Base-by-base conservation (phyloP, 805 yeast genomes). In the Hanseniaspora clermontiae region DNA sequence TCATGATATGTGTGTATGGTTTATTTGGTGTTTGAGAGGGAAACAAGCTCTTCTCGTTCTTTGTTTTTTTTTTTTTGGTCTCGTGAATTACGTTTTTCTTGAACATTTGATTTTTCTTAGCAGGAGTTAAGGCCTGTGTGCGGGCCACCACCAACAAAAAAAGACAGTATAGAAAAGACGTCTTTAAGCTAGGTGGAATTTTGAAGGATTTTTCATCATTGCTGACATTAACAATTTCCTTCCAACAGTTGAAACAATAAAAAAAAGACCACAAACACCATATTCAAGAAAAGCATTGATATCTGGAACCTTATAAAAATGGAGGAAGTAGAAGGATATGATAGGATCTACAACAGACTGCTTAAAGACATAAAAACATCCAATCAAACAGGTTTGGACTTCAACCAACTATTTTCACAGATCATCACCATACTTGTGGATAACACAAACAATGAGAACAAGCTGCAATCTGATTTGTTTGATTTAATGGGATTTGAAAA, bases 401-500 rank as follows among this genome's bases (percentile, higher is more conserved):
- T 10, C 15, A 38, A 36, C 2, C 56, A 52, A 19, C 31, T 52
- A 7, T 37, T 52, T 15, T 15, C 48, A 6, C 40, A 52, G 17
- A 52, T 52, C 15, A 37, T 45, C 4, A 24, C 40, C 9, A 17
- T 52, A 8, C 31, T 52, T 0, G 50, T 79, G 2, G 61, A 64
- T 2, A 62, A 73, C 0, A 71, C 71, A 19, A 61, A 70, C 8
- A 69, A 74, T 10, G 83, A 81, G 43, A 84, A 79, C 38, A 81
- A 78, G 40, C 63, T 86, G 12, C 96, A 90, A 64, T 80, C 86
- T 6, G 71, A 79, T 7, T 69, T 93, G 43, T 81, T 87, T 59
- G 96, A 89, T 66, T 73, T 87, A 8, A 67, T 93, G 1, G 98
- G 98, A 0, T 84, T 81, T 62, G 96, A 88, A 29, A 85, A 87